These are phyloP conservation scores for Neurospora tetraspora DNA, from an alignment of 495 filamentous ascomycete genomes.

Conservation along the genomic window DNA sequence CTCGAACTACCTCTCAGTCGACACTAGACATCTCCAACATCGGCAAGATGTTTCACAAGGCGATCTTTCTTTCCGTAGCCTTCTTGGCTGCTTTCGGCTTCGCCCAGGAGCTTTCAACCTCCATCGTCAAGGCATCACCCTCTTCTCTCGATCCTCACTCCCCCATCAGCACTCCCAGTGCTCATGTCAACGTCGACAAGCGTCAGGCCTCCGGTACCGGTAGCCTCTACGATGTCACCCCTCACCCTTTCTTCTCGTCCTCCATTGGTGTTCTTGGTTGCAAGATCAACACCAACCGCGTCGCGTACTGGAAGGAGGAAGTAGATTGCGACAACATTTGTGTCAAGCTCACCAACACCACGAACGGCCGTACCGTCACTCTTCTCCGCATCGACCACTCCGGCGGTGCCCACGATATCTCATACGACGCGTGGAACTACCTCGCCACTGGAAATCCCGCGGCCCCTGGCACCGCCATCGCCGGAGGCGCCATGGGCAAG, in stretches of 20 bases:
- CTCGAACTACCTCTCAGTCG: neutral
- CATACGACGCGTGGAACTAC: conserved; percentile 31
- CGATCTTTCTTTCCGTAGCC: neutral
- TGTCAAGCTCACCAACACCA: conserved; percentile 18
- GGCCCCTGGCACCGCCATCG: conserved; percentile 8
- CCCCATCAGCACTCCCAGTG: neutral
- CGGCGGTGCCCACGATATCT: conserved; percentile 26
- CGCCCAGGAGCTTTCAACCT: neutral
- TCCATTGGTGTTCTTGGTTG: conserved; percentile 29
- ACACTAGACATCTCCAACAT: neutral
- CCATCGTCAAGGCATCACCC: neutral
- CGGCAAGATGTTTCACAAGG: neutral
- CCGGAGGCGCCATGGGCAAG: conserved; percentile 17
- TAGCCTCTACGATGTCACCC: conserved; percentile 15
- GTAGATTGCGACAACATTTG: conserved; percentile 30
- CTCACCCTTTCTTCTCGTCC: conserved; percentile 27
- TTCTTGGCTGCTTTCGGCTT: neutral
- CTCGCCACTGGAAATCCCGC: conserved; percentile 24
- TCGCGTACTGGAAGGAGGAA: conserved; percentile 25
- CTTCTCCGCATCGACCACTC: conserved; percentile 27
- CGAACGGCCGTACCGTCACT: conserved; percentile 15
- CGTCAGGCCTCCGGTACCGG: neutral
- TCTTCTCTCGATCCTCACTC: neutral
- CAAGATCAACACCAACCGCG: conserved; percentile 27
- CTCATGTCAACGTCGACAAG: neutral